Percentiles rank a stretch among this genome's conserved stretches.
Evolutionary conservation across 352 stramenopile genomes (phyloP).

Genomic region (Nothophytophthora sp.): DNA sequence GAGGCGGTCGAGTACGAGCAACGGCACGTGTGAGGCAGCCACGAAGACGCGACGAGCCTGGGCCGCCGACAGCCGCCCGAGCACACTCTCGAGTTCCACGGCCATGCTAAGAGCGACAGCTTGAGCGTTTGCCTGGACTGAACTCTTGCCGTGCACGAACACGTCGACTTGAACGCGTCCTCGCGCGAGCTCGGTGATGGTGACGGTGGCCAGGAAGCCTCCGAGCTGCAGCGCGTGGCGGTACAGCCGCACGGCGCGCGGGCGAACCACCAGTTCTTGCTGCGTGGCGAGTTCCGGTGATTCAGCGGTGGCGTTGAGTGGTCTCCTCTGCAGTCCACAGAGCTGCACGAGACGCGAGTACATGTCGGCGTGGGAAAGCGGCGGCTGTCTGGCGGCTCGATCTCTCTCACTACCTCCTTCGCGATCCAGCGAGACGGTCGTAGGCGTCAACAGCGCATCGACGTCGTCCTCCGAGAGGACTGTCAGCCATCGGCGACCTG

Average conservation of each 20-base stretch:
- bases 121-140: constrained; percentile 1
- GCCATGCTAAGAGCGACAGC: constrained; percentile 10
- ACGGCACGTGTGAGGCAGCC: constrained; percentile 26
- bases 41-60: constrained; percentile 35
- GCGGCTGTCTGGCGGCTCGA: constrained; percentile 40
- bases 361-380: constrained; percentile 50
- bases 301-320: constrained; percentile 2
- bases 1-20: constrained; percentile 61
- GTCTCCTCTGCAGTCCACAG: constrained; percentile 42
- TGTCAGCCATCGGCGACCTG: constrained; percentile 51
- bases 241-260: constrained; percentile 51
- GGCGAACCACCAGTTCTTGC: constrained; percentile 49
- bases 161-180: constrained; percentile 63
- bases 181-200: constrained; percentile 61
- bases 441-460: constrained; percentile 61
- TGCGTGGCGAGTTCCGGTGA: constrained; percentile 8
- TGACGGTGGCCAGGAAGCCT: constrained; percentile 51
- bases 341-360: constrained; percentile 62
- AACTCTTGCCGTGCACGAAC: constrained; percentile 40
- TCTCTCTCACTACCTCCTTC: background rate
- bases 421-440: constrained; percentile 41
- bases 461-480: constrained; percentile 58
- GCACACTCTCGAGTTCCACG: constrained; percentile 58
- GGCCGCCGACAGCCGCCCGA: constrained; percentile 47
- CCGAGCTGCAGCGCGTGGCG: constrained; percentile 45